Conservation (phyloP, 768 basidiomycete genomes). For the Lentinula sp. region DNA sequence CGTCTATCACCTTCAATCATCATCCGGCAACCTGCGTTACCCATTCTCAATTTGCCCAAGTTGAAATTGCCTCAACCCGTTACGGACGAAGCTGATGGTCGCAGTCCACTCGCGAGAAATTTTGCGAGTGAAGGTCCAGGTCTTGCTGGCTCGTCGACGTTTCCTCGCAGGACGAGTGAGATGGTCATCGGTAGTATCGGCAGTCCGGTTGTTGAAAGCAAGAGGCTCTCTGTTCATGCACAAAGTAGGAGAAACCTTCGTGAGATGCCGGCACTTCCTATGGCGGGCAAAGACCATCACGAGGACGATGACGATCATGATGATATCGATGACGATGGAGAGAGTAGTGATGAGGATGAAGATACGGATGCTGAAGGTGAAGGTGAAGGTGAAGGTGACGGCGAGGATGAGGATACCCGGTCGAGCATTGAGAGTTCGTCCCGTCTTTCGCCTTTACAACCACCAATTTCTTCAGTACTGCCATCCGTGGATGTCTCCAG, state of each 20-base stretch:
- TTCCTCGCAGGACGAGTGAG: neutral
- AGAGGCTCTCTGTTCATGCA: slow-evolving; percentile 2
- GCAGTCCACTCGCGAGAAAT: neutral
- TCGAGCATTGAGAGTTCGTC: slow-evolving; percentile 1
- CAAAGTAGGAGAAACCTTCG: slow-evolving; percentile 28
- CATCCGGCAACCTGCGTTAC: slow-evolving; percentile 35
- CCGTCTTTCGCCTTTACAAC: neutral
- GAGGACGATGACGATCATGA: slow-evolving; percentile 26
- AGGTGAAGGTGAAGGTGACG: slow-evolving; percentile 11
- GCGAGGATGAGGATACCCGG: slow-evolving; percentile 14
- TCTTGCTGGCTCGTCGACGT: neutral
- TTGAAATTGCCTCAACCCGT: slow-evolving; percentile 14
- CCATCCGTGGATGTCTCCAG: slow-evolving; percentile 1
- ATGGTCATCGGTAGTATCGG: slow-evolving; percentile 5
- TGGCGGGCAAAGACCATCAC: slow-evolving; percentile 22
- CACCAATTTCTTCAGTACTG: neutral
- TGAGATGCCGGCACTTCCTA: slow-evolving; percentile 50
- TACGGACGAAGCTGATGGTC: neutral
- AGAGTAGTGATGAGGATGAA: slow-evolving; percentile 24
- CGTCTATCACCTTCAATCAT: slow-evolving; percentile 36
- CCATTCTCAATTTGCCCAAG: slow-evolving; percentile 44
- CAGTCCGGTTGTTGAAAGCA: slow-evolving; percentile 11
- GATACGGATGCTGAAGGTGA: slow-evolving; percentile 23
- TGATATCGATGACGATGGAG: slow-evolving; percentile 24
- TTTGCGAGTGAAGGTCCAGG: neutral